Evolutionary conservation across 2,329 filamentous ascomycete genomes (phyloP).

Genomic region (Colletotrichum orchidophilum): DNA sequence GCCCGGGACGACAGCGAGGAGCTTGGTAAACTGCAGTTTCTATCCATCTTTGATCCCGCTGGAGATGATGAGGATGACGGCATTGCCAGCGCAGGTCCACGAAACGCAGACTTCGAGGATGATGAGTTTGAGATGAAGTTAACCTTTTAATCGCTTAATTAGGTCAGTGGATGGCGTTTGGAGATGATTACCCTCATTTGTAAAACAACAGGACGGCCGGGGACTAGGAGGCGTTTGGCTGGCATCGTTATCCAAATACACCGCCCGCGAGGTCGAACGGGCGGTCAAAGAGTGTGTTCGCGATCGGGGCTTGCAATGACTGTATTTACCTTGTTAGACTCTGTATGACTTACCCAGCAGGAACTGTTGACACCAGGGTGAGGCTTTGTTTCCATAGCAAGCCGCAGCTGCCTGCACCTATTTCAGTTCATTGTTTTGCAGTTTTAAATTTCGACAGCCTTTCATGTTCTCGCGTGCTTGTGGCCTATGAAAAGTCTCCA

Average conservation of each 20-base stretch:
- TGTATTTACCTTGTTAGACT: slow-evolving; percentile 18
- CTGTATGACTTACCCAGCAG: neutral
- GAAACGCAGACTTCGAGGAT: slow-evolving; percentile 56
- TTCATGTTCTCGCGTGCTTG: neutral
- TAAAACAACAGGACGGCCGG: slow-evolving; percentile 4
- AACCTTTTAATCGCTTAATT: slow-evolving; percentile 15
- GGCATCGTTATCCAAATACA: slow-evolving; percentile 21
- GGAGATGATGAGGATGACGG: slow-evolving; percentile 57
- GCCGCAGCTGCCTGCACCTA: neutral
- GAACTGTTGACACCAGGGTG: neutral
- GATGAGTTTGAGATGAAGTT: slow-evolving; percentile 66
- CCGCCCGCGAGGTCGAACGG: slow-evolving; percentile 1
- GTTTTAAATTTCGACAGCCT: neutral
- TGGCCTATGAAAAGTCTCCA: neutral
- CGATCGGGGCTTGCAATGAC: slow-evolving; percentile 4
- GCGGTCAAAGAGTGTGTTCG: neutral
- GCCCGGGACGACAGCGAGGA: slow-evolving; percentile 42
- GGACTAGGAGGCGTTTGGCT: slow-evolving; percentile 27
- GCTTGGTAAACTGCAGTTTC: slow-evolving; percentile 59
- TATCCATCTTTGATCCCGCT: slow-evolving; percentile 65
- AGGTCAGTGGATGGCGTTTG: slow-evolving; percentile 20
- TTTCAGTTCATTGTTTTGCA: neutral
- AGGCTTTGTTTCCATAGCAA: neutral
- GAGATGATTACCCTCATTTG: slow-evolving; percentile 19
- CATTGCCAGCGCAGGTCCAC: slow-evolving; percentile 40